A percentile compares a stretch with the other conserved stretches of the same genome.
Evolutionary conservation across 2,329 filamentous ascomycete genomes (phyloP).

Genomic region (Fusarium sp.): DNA sequence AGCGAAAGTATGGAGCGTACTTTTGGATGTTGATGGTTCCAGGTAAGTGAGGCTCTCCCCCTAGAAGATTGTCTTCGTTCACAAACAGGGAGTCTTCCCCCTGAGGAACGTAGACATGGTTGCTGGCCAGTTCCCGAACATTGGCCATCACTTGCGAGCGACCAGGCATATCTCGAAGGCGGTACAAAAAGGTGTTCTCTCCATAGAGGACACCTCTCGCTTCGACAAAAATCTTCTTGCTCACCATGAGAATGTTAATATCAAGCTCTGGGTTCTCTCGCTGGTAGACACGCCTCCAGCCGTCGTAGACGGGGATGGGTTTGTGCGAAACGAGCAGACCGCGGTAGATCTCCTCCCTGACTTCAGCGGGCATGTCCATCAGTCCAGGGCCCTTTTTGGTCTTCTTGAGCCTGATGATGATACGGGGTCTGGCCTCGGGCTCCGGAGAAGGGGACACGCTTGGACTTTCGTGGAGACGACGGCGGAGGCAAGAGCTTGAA

Average conservation of each 20-base stretch:
- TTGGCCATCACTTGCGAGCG: slow-evolving; percentile 21
- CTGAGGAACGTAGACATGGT: slow-evolving; percentile 23
- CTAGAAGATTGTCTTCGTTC: slow-evolving; percentile 8
- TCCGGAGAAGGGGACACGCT: background rate
- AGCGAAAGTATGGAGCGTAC: slow-evolving; percentile 53
- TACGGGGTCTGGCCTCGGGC: background rate
- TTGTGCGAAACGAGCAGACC: slow-evolving; percentile 45
- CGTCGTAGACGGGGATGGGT: slow-evolving; percentile 48
- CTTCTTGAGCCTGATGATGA: background rate
- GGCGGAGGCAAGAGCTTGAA: background rate
- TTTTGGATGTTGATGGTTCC: slow-evolving; percentile 47
- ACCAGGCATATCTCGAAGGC: slow-evolving; percentile 51
- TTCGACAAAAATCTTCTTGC: slow-evolving; percentile 49
- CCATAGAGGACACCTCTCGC: slow-evolving; percentile 56
- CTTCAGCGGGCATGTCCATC: slow-evolving; percentile 43
- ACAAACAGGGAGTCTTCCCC: slow-evolving; percentile 5
- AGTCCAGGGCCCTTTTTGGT: slow-evolving; percentile 4
- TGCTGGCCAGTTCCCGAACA: slow-evolving; percentile 26
- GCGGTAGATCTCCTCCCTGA: slow-evolving; percentile 47
- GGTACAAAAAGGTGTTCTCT: slow-evolving; percentile 58
- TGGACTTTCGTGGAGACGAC: background rate
- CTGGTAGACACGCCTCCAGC: slow-evolving; percentile 49
- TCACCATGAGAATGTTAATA: slow-evolving; percentile 51
- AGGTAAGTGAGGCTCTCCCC: slow-evolving; percentile 12
- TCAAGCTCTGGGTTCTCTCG: slow-evolving; percentile 46